Evolutionary conservation across 352 stramenopile genomes (phyloP).

Genomic region (Globisporangium cystogenes): DNA sequence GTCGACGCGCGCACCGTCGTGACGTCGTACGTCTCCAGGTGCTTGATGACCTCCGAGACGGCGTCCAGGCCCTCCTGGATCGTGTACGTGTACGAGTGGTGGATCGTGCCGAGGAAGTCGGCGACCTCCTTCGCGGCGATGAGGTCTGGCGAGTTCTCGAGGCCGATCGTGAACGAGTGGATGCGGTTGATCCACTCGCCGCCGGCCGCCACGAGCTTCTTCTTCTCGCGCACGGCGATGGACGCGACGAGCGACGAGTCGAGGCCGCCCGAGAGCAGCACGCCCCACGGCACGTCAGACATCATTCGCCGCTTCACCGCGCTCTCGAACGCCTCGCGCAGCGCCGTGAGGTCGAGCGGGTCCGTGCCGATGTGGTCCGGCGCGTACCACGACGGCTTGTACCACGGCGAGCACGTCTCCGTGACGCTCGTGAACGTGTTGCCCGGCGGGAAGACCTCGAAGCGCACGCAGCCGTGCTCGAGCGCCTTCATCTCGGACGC

Average conservation of each 20-base stretch:
- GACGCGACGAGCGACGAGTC: conserved; percentile 98
- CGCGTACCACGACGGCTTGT: conserved; percentile 93
- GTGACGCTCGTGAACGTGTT: conserved; percentile 83
- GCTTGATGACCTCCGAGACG: conserved; percentile 96
- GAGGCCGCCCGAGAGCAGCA: conserved; percentile 96
- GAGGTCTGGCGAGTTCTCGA: conserved; percentile 95
- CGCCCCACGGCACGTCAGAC: conserved; percentile 98
- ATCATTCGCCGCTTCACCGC: conserved; percentile 97
- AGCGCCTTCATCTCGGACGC: conserved; percentile 98
- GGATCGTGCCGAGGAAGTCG: conserved; percentile 96
- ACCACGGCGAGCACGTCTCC: conserved; percentile 93
- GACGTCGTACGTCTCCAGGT: conserved; percentile 98
- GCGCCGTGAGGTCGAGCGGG: conserved; percentile 58
- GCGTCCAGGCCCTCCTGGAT: conserved; percentile 98
- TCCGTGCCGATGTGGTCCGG: conserved; percentile 51
- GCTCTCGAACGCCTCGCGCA: conserved; percentile 92
- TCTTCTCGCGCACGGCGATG: conserved; percentile 93
- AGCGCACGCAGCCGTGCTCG: conserved; percentile 77
- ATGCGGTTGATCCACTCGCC: conserved; percentile 90
- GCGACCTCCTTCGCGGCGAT: conserved; percentile 95
- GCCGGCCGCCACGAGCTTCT: conserved; percentile 75
- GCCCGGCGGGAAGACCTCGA: conserved; percentile 90
- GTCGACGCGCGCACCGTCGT: conserved; percentile 97
- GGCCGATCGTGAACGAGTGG: conserved; percentile 98
- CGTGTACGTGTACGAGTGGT: conserved; percentile 99